These are phyloP conservation scores for Trametopsis cervina DNA, from an alignment of 768 basidiomycete genomes.

Conservation along the genomic window DNA sequence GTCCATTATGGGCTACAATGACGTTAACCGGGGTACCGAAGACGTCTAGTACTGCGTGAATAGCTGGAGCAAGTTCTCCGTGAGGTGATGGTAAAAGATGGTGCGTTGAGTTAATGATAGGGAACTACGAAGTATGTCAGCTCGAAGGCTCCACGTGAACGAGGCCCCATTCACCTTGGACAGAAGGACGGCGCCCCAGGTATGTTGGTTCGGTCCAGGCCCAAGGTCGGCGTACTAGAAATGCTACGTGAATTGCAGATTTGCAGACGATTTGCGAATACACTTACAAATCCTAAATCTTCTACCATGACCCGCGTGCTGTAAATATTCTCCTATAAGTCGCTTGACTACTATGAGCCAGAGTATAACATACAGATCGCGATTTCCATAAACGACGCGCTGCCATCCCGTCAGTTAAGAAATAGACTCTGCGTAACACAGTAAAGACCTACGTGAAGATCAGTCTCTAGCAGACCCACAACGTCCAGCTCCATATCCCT, in stretches of 20 bases:
- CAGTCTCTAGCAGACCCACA: conserved; percentile 80
- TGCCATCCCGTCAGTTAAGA: conserved; percentile 21
- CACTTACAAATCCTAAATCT: conserved; percentile 72
- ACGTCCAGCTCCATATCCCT: conserved; percentile 84
- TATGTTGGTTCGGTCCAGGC: conserved; percentile 82
- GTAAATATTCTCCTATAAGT: no score
- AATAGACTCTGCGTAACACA: not conserved
- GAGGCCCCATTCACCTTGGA: conserved; percentile 49
- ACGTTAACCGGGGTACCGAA: conserved; percentile 75
- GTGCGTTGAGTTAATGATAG: conserved; percentile 80
- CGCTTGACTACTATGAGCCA: no score
- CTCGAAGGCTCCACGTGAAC: not conserved
- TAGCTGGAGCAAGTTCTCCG: conserved; percentile 85
- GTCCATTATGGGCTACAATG: conserved; percentile 88
- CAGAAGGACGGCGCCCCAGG: conserved; percentile 80
- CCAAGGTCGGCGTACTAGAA: conserved; percentile 79
- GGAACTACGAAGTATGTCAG: conserved; percentile 49
- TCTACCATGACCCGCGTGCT: conserved; percentile 74
- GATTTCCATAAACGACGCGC: conserved; percentile 74
- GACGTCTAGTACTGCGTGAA: conserved; percentile 77
- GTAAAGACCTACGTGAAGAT: conserved; percentile 58
- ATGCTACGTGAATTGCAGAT: no score
- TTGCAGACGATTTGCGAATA: not conserved
- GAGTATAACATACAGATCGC: conserved; percentile 56
- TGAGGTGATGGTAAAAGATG: conserved; percentile 82